Evolutionary conservation across 345 rosid genomes (phyloP), one percentile per base, ranked within the genome.

Genomic region (Acer saccharum): DNA sequence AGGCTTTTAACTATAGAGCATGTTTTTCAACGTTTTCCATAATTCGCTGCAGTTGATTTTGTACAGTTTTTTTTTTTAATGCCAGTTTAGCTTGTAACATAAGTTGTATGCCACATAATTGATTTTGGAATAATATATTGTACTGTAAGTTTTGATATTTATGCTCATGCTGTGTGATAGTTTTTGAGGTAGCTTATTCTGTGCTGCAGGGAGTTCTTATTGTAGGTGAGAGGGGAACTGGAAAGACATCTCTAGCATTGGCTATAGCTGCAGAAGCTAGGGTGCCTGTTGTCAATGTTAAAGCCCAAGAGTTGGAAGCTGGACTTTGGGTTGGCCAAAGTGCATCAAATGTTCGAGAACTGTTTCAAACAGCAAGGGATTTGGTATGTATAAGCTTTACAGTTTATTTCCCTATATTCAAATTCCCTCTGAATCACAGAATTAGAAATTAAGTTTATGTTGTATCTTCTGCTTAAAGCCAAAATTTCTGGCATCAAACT

Each of bases 321-420:
- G 98, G 98, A 57, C 82, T 93, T 48, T 94, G 98, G 98, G 98
- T 94, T 84, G 98, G 98, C 74, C 98, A 94, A 86, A 90, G 98
- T 86, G 98, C 98, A 67, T 92, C 98, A 6, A 94, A 94, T 86
- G 92, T 94, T 82, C 90, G 98, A 82, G 98, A 94, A 86, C 90
- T 94, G 86, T 94, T 94, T 87, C 97, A 93, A 84, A 90, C 98
- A 66, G 98, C 98, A 50, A 90, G 98, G 84, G 98, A 94, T 80
- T 78, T 94, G 97, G 98, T 94, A 80, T 70, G 66, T 58, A 67
- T 64, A 71, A 70, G 60, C 85, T 75, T 78, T 71, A 62, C 63
- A 77, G 35, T 73, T 75, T 67, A 58, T 76, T 48, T 43, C 69
- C 60, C 60, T 32, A 58, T 62, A 72, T 83, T 73, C 65, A 54